Percentiles rank a stretch among this genome's conserved stretches.
Conservation (phyloP, 2,329 filamentous ascomycete species). For the Exophiala spinifera region DNA sequence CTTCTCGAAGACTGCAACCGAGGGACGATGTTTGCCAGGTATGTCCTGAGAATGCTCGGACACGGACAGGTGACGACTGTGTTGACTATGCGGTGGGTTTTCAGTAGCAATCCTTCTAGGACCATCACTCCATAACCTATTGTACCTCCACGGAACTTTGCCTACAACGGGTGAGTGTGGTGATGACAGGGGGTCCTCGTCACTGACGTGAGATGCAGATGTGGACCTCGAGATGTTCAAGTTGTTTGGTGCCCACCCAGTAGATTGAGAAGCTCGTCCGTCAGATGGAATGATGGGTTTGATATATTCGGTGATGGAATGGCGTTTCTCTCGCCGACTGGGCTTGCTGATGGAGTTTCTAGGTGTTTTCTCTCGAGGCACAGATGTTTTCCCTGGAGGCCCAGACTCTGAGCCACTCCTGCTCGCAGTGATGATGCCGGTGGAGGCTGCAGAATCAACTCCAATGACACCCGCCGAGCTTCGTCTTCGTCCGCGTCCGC, state of each 20-base stretch:
- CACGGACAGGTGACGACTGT: neutral
- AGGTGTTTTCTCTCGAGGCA: neutral
- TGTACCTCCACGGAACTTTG: too few species aligned
- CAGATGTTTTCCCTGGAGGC: neutral
- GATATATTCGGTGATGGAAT: neutral
- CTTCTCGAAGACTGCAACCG: slow-evolving; percentile 1
- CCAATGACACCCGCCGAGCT: neutral
- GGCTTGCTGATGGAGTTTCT: neutral
- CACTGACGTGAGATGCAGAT: too few species aligned
- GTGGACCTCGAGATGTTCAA: too few species aligned
- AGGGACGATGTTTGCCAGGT: neutral
- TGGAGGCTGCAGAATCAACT: neutral
- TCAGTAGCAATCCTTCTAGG: neutral
- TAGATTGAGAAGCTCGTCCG: neutral
- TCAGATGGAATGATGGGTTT: neutral
- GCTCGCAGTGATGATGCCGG: neutral
- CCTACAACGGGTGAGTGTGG: too few species aligned
- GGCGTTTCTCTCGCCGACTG: neutral
- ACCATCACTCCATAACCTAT: too few species aligned
- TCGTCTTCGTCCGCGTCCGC: neutral
- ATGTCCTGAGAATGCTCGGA: neutral
- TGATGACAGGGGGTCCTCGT: too few species aligned
- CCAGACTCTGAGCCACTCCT: neutral
- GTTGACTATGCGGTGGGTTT: neutral
- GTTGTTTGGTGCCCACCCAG: too few species aligned